phyloP scores from a whole-genome alignment of 257 asterid genomes.

The Anisodus tanguticus region DNA sequence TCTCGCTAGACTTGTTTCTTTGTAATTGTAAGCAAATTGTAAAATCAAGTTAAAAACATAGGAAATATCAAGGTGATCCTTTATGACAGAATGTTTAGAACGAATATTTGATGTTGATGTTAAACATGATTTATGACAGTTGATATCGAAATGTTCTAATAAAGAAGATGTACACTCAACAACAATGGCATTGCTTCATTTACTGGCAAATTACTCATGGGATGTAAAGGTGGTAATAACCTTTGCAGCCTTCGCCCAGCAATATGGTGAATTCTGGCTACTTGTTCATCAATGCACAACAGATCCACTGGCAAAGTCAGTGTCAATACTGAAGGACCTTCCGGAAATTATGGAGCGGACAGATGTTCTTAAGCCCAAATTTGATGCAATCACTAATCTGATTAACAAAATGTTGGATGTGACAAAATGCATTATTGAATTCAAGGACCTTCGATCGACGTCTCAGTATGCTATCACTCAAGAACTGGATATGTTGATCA shows the following conservation, averaged over 20 bases:
- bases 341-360: not conserved
- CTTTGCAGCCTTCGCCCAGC: conserved; percentile 26
- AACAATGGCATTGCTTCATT: not conserved
- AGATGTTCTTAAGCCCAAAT: not conserved
- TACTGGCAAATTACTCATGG: conserved; percentile 27
- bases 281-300: conserved; percentile 13
- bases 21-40: not conserved
- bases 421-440: not conserved
- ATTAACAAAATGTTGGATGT: conserved; percentile 18
- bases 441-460: conserved; percentile 12
- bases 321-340: not conserved
- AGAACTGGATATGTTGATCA: not conserved
- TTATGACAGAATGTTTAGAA: no score
- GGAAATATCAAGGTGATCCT: no score
- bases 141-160: no score
- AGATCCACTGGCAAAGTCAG: conserved; percentile 24
- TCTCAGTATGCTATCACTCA: not conserved
- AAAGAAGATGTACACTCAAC: conserved; percentile 1
- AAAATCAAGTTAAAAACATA: no score
- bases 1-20: no score
- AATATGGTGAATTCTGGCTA: conserved; percentile 30
- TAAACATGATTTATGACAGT: conserved; percentile 13
- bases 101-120: not conserved
- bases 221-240: conserved; percentile 35
- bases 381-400: conserved; percentile 1